Evolutionary conservation across 1,139 yeast species (phyloP).

Genomic region (Taiozyma sp.): DNA sequence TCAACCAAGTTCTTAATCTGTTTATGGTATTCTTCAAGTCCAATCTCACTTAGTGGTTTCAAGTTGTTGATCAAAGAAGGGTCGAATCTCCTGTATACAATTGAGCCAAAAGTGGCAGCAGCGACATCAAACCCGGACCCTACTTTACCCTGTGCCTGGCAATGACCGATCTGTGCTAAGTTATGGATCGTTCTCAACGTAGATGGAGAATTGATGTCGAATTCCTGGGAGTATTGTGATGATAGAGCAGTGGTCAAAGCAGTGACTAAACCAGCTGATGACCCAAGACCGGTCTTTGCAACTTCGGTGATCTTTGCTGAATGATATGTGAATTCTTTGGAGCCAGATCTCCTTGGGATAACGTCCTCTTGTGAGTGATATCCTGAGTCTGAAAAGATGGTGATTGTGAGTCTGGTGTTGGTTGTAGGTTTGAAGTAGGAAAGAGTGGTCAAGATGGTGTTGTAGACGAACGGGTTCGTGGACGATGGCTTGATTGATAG

Average conservation of each 20-base stretch:
- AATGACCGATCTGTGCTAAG: constrained; percentile 84
- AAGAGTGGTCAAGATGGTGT: constrained; percentile 53
- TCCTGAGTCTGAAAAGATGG: constrained; percentile 80
- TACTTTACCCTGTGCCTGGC: constrained; percentile 89
- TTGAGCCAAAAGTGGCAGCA: constrained; percentile 89
- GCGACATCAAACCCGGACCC: constrained; percentile 98
- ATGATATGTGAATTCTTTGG: constrained; percentile 57
- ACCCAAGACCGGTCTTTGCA: constrained; percentile 92
- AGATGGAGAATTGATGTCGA: constrained; percentile 25
- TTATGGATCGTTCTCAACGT: constrained; percentile 55
- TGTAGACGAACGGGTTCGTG: constrained; percentile 72
- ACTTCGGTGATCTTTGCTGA: constrained; percentile 57
- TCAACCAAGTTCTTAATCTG: constrained; percentile 39
- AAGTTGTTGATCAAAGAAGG: constrained; percentile 47
- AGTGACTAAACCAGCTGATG: constrained; percentile 91
- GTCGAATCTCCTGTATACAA: constrained; percentile 69
- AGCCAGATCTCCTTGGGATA: constrained; percentile 28
- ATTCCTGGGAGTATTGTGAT: constrained; percentile 36
- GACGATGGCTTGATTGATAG: constrained; percentile 24
- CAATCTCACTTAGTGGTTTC: constrained; percentile 15
- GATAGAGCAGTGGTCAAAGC: constrained; percentile 71
- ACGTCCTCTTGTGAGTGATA: constrained; percentile 75
- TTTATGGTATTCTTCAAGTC: constrained; percentile 21
- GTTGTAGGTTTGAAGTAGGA: constrained; percentile 41
- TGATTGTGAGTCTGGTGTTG: constrained; percentile 39